Evolutionary conservation across 176 grass and related monocot genomes (phyloP), one percentile per base, ranked within the genome.

Genomic region (Pharus latifolius): DNA sequence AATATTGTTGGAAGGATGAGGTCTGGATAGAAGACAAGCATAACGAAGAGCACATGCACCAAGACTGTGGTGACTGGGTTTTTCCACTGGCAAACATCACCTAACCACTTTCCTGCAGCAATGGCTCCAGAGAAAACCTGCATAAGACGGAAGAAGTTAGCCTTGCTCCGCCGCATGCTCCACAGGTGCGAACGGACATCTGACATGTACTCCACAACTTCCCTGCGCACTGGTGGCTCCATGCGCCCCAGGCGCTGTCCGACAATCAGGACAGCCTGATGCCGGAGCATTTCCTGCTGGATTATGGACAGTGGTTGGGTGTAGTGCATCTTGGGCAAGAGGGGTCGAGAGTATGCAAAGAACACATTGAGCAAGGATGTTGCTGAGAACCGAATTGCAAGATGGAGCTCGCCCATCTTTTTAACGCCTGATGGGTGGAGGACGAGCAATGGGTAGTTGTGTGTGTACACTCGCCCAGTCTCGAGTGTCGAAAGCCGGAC

Each of bases 151-250:
- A 91, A 99, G 72, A 99, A 99, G 64, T 99, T 93, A 30, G 95
- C 87, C 78, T 99, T 99, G 87, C 95, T 99, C 60, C 95, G 79
- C 19, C 95, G 72, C 95, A 99, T 91, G 72, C 95, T 99, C 79
- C 87, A 99, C 3, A 99, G 72, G 53, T 93, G 95, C 17, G 87
- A 84, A 13, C 77, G 86, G 26, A 86, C 78, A 50, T 97, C 93
- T 28, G 83, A 87, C 93, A 97, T 90, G 78, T 67, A 97, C 63
- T 97, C 93, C 31, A 97, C 89, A n/a, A 97, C 86, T 78, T 97
- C 93, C 38, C 66, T 80, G 15, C 70, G 89, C 49, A 97, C 83
- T 30, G 93, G 89, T 56, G 93, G 93, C 73, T 97, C 93, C 81
- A 87, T 81, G 63, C 86, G 93, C n/a, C 83, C 76, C 17, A 96